Percentiles rank a stretch among this genome's conserved stretches.
phyloP scores from a whole-genome alignment of 2,329 filamentous ascomycete species.

The Monilinia aucupariae region DNA sequence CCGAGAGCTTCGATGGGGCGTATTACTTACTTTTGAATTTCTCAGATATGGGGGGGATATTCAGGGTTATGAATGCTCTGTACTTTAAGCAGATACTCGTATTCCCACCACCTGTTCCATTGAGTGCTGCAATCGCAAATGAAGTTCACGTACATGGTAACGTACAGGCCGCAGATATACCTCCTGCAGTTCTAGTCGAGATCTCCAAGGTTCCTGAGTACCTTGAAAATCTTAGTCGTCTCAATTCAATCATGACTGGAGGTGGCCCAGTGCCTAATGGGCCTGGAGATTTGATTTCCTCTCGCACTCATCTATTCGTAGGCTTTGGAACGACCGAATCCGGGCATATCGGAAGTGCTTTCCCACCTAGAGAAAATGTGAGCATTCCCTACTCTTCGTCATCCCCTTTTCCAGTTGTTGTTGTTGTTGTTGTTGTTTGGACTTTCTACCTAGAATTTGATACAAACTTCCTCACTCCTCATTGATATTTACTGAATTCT shows the following conservation, averaged over 20 bases:
- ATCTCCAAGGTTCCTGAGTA: constrained; percentile 2
- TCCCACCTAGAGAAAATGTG: not conserved
- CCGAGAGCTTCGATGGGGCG: not conserved
- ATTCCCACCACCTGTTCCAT: constrained; percentile 1
- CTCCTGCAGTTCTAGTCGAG: constrained; percentile 9
- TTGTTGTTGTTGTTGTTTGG: not conserved
- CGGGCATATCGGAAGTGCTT: not conserved
- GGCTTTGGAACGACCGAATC: constrained; percentile 8
- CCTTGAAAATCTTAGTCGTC: not conserved
- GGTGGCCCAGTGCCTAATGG: constrained; percentile 1
- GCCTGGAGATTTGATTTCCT: constrained; percentile 1
- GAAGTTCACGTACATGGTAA: constrained; percentile 7
- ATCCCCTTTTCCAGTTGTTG: not conserved
- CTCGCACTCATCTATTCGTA: not conserved
- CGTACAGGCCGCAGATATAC: not conserved
- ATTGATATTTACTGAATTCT: not conserved
- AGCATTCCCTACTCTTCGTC: not conserved
- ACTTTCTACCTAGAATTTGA: not conserved
- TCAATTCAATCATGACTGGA: not conserved
- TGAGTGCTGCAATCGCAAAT: not conserved
- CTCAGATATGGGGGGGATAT: constrained; percentile 6
- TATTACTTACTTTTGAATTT: not conserved
- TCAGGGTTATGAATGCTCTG: not conserved
- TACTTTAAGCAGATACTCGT: not conserved
- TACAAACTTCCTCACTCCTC: too few species aligned